phyloP scores from a whole-genome alignment of 2,329 filamentous ascomycete genomes.

The Whalleya microplaca region DNA sequence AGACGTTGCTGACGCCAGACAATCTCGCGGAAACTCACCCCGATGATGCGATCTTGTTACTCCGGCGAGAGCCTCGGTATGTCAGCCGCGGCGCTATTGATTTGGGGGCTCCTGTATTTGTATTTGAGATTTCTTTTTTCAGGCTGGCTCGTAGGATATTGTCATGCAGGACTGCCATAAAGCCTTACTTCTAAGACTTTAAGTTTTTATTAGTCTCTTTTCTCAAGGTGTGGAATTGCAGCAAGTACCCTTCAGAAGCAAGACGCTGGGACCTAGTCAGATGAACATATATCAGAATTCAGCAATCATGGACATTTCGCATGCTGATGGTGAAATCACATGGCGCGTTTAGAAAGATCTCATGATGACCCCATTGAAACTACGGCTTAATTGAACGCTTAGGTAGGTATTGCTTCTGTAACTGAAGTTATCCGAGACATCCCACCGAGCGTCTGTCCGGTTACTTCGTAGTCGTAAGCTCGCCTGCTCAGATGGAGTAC shows the following conservation, averaged over 20 bases:
- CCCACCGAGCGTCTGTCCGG: neutral
- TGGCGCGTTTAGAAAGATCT: neutral
- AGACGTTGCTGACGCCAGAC: neutral
- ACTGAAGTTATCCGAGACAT: neutral
- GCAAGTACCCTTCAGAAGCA: neutral
- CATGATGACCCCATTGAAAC: too few species aligned
- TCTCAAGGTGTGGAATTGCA: neutral
- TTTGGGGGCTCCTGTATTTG: too few species aligned
- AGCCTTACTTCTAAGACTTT: too few species aligned
- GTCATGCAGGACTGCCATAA: too few species aligned
- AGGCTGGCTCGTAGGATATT: too few species aligned
- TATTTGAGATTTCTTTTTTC: too few species aligned
- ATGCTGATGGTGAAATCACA: neutral
- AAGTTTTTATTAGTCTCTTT: too few species aligned
- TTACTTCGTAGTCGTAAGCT: neutral
- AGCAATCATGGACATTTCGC: too few species aligned
- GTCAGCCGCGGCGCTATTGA: neutral
- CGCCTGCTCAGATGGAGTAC: neutral
- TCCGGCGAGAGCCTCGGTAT: neutral
- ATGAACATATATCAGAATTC: neutral
- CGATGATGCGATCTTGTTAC: neutral
- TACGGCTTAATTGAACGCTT: too few species aligned
- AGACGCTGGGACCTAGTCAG: neutral
- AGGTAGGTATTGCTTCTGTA: neutral
- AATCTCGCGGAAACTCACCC: neutral